Evolutionary conservation across 2,329 filamentous ascomycete species (phyloP).

Genomic region (Myriangium duriaei): DNA sequence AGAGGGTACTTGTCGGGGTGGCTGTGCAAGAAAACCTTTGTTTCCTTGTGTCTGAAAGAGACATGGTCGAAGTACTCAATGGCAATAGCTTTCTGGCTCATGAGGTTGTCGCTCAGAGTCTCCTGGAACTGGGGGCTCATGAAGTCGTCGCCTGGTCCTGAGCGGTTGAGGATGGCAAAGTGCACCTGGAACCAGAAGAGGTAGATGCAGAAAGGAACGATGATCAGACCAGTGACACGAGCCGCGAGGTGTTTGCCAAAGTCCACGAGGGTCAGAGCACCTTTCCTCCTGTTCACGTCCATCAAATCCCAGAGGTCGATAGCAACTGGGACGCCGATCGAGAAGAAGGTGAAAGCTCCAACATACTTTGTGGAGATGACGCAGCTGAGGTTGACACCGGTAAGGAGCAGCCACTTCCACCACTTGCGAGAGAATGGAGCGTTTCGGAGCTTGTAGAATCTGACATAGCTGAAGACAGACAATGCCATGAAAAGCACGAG

Average conservation of each 20-base stretch:
- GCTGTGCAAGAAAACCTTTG: constrained; percentile 90
- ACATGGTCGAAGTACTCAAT: constrained; percentile 87
- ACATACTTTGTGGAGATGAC: constrained; percentile 99
- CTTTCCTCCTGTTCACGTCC: constrained; percentile 72
- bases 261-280: constrained; percentile 62
- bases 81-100: constrained; percentile 73
- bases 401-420: constrained; percentile 99
- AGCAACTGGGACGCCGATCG: constrained; percentile 82
- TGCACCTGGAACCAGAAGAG: constrained; percentile 99
- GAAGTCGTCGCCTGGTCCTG: constrained; percentile 93
- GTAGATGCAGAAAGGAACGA: constrained; percentile 94
- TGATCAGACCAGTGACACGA: constrained; percentile 70
- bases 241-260: constrained; percentile 87
- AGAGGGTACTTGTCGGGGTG: constrained; percentile 81
- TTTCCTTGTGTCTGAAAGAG: constrained; percentile 89
- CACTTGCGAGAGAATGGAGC: constrained; percentile 85
- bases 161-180: constrained; percentile 76
- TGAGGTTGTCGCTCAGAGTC: constrained; percentile 85
- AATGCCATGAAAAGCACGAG: constrained; percentile 93
- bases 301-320: constrained; percentile 94
- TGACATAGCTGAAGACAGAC: constrained; percentile 86
- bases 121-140: constrained; percentile 98
- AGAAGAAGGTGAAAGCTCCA: constrained; percentile 90
- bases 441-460: constrained; percentile 93
- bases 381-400: constrained; percentile 86